A percentile compares a stretch with the other conserved stretches of the same genome.
Conservation (phyloP, 148 eudicot genomes). For the Diospyros lotus region DNA sequence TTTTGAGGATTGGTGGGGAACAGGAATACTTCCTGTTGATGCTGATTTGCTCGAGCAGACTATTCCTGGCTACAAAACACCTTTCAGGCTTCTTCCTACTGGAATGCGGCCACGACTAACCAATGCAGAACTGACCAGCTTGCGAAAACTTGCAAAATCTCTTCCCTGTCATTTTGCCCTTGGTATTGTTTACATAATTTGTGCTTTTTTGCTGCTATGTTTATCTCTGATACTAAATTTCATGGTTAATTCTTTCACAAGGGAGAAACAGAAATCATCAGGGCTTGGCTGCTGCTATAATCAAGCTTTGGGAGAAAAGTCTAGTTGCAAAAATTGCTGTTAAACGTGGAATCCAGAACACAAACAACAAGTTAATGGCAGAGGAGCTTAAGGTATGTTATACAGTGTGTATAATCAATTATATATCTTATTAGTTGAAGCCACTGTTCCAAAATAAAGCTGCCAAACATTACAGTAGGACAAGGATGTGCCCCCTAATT, state of each 20-base stretch:
- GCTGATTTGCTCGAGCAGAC: conserved; percentile 91
- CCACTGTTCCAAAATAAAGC: not conserved
- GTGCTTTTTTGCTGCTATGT: conserved; percentile 11
- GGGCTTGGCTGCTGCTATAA: conserved; percentile 84
- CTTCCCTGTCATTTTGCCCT: conserved; percentile 99
- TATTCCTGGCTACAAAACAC: conserved; percentile 77
- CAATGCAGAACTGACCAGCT: conserved; percentile 77
- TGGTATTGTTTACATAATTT: conserved; percentile 38
- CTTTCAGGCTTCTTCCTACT: conserved; percentile 84
- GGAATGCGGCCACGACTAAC: conserved; percentile 78
- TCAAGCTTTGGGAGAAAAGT: conserved; percentile 98
- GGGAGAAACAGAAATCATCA: conserved; percentile 99
- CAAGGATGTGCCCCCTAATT: not conserved
- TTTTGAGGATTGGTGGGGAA: conserved; percentile 99
- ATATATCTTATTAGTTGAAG: not conserved
- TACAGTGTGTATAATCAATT: not conserved
- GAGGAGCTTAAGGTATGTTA: conserved; percentile 76
- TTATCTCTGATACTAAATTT: conserved; percentile 11
- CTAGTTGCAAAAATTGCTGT: conserved; percentile 96
- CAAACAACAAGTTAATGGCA: conserved; percentile 90
- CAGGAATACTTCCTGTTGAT: conserved; percentile 90
- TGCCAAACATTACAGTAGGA: not conserved
- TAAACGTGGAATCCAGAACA: conserved; percentile 95
- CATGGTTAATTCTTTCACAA: conserved; percentile 23
- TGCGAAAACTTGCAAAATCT: conserved; percentile 80